Evolutionary conservation across 2,329 filamentous ascomycete species (phyloP).

Genomic region (Chaetomiaceae sp.): DNA sequence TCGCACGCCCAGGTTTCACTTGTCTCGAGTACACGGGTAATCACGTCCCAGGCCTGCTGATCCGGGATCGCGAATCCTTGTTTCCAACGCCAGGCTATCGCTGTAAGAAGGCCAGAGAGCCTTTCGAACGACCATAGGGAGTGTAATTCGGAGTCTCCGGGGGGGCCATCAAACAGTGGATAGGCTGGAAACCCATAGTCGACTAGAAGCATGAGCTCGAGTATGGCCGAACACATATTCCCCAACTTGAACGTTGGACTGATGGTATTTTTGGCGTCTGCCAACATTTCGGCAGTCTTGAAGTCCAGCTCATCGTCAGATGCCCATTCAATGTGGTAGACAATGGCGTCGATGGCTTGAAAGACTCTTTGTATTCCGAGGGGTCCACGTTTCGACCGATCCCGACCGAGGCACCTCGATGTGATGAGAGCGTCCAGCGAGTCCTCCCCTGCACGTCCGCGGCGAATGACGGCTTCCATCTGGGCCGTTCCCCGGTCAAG

Average conservation of each 20-base stretch:
- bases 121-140: not conserved
- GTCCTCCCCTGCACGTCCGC: not conserved
- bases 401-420: not conserved
- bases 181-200: not conserved
- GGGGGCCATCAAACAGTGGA: not conserved
- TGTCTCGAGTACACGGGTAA: not conserved
- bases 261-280: not conserved
- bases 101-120: not conserved
- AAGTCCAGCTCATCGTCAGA: not conserved
- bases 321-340: not conserved
- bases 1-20: not conserved
- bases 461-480: not conserved
- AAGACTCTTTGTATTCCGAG: not conserved
- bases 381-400: no score
- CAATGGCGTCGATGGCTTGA: not conserved
- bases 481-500: not conserved
- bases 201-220: slow-evolving; percentile 1
- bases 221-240: not conserved
- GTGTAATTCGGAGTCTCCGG: accelerated
- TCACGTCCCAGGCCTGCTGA: not conserved
- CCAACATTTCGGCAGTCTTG: no score
- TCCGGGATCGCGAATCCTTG: not conserved
- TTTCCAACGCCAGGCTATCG: not conserved
- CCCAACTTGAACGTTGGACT: no score
- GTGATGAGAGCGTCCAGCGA: not conserved